Base-by-base conservation (phyloP, 768 basidiomycete genomes). In the Amanita fuliginea region DNA sequence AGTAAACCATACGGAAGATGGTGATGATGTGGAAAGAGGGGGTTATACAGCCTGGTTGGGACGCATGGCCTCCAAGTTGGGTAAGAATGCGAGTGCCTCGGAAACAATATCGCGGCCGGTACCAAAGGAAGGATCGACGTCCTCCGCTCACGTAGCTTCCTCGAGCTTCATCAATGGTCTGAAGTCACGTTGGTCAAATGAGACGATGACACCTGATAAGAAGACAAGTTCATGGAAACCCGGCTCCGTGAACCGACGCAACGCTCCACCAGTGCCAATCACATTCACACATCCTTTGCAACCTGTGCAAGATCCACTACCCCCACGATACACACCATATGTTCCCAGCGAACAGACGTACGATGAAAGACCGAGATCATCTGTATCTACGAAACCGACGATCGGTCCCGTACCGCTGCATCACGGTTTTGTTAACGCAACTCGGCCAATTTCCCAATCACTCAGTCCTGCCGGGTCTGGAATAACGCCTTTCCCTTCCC, bases 111-210 rank as follows among this genome's bases (percentile, higher is more conserved):
- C 35, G 26, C 34, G 22, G 9, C 16, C 44, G 13, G 30, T 6
- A 21, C 16, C 14, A 46, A 9, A 55, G 55, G 11, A 54, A 53
- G 39, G 55, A 53, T 41, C 42, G 11, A 59, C 59, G 4, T 53
- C 55, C 41, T 60, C 57, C 44, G 58, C 58, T 49, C 51, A 58
- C 18, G 45, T 44, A n/a, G 49, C 51, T n/a, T 24, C 19, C 45
- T 21, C 32, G 35, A 46, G 16, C 32, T 40, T 13, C 16, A n/a
- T 18, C 28, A 19, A 22, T 26, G 18, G 48, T 33, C 39, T 56
- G 40, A 48, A 50, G 9, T 64, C 70, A 35, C 60, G 63, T 35
- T 67, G 73, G 70, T 68, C 69, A n/a, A 57, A 59, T 21, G 53
- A 59, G 22, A 55, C 54, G 14, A 51, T 57, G 49, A 53, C 53